Base-by-base conservation (phyloP, 2,329 filamentous ascomycete genomes). In the Hypoxylon rubiginosum region DNA sequence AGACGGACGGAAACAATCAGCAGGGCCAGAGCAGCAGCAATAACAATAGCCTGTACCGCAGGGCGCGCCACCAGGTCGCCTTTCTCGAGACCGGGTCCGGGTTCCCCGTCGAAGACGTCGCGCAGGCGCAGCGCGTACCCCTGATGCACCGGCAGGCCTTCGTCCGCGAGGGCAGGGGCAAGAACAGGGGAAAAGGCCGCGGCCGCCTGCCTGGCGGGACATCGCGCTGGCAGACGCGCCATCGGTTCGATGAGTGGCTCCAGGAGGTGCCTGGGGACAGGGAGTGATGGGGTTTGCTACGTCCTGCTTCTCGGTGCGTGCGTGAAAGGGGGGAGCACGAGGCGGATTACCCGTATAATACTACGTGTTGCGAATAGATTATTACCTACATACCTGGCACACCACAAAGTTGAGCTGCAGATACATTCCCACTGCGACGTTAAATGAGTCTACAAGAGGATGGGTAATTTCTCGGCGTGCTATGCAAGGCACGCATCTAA, bases 21-120 rank as follows among this genome's bases (percentile, higher is more conserved):
- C 34, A 39, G 34, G 6, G 4, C 36, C 36, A 41, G 13, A 13
- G 6, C 4, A 17, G 13, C 9, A 5, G 6, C 13, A n/a, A 41
- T 4, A 5, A 41, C n/a, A n/a, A 24, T 51, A n/a, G 52, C 52
- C 17, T 67, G 15, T 73, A 74, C 50, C 5, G 48, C 13, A 67
- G 64, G 8, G 66, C 69, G 4, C 59, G 46, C 5, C 71, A 58
- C 5, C 64, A 52, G 13, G 64, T 71, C 15, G 67, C 72, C 9
- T 68, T 76, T 5, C 70, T 78, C 15, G 76, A 78, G 61, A 77
- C 75, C 8, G 75, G 76, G 11, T 72, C 74, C 28, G 76, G 76
- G 10, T 71, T 64, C 4, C 63, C 53, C 28, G 59, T 78, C 7
- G 32, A 43, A 1, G 74, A 77, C 36, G 58, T 75, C 26, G 71